phyloP scores from a whole-genome alignment of 2,329 filamentous ascomycete species.

The Xylaria sp. region DNA sequence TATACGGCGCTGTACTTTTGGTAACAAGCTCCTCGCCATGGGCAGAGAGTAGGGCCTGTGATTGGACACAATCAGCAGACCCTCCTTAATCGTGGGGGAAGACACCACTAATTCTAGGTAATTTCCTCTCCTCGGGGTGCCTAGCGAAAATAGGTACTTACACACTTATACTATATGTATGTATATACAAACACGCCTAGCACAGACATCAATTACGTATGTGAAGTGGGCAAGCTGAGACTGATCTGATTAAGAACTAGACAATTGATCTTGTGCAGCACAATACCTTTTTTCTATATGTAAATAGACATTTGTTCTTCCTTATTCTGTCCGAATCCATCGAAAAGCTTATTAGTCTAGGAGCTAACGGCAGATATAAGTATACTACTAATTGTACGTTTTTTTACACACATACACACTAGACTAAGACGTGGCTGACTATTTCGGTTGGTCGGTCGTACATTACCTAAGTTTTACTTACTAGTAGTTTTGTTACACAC shows the following conservation, averaged over 20 bases:
- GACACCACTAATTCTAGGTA: not conserved
- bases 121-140: not conserved
- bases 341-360: not conserved
- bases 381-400: slow-evolving; percentile 17
- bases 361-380: no score
- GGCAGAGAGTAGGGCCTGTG: not conserved
- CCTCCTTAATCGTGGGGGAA: slow-evolving; percentile 9
- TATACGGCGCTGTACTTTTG: not conserved
- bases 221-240: no score
- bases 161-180: not conserved
- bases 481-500: not conserved
- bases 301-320: no score
- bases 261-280: not conserved
- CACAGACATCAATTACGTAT: not conserved
- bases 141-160: not conserved
- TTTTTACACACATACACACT: not conserved
- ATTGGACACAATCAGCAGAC: slow-evolving; percentile 14
- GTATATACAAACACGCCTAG: no score
- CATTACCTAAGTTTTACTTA: no score
- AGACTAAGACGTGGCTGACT: no score
- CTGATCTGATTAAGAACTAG: not conserved
- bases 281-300: no score
- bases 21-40: slow-evolving; percentile 3
- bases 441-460: no score
- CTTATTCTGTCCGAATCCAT: not conserved